Percentiles rank a stretch among this genome's conserved stretches.
Evolutionary conservation across 2,329 filamentous ascomycete species (phyloP).

Genomic region (Ophiocordyceps camponoti-leonardi): DNA sequence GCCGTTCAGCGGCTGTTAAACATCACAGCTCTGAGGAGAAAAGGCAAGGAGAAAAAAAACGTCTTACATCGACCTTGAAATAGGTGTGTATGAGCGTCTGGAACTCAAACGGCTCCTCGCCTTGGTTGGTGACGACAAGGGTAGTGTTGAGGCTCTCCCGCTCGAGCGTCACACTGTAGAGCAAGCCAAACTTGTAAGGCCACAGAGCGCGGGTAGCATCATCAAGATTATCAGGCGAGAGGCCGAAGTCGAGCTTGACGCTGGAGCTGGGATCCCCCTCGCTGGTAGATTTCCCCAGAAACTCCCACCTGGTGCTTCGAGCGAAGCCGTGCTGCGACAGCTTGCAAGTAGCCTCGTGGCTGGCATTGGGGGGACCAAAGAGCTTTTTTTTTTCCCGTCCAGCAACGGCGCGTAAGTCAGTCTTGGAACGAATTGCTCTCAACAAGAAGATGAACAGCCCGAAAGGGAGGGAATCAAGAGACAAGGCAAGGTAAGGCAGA

Average conservation of each 20-base stretch:
- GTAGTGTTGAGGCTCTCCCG: constrained; percentile 61
- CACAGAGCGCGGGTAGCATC: constrained; percentile 55
- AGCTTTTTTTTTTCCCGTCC: constrained; percentile 30
- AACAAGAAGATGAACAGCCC: neutral
- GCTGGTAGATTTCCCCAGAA: constrained; percentile 61
- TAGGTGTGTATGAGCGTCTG: constrained; percentile 89
- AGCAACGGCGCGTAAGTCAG: too few species aligned
- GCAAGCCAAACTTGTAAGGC: constrained; percentile 74
- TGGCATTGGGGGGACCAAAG: constrained; percentile 67
- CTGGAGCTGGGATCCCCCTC: constrained; percentile 37
- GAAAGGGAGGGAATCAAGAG: neutral
- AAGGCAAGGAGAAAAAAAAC: neutral
- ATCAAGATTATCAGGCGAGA: constrained; percentile 55
- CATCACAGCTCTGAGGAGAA: too few species aligned
- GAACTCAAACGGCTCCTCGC: constrained; percentile 68
- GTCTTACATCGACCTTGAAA: constrained; percentile 57
- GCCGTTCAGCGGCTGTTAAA: neutral
- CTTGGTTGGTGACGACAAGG: constrained; percentile 80
- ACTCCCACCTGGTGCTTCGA: constrained; percentile 80
- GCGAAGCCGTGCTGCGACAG: constrained; percentile 94
- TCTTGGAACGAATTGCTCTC: too few species aligned
- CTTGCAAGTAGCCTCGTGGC: constrained; percentile 57
- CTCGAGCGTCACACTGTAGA: constrained; percentile 81
- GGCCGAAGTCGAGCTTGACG: constrained; percentile 91
- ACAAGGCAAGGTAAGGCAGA: constrained; percentile 30